Base-by-base conservation (phyloP, 805 yeast species). In the Starmerella potacharoeniae region DNA sequence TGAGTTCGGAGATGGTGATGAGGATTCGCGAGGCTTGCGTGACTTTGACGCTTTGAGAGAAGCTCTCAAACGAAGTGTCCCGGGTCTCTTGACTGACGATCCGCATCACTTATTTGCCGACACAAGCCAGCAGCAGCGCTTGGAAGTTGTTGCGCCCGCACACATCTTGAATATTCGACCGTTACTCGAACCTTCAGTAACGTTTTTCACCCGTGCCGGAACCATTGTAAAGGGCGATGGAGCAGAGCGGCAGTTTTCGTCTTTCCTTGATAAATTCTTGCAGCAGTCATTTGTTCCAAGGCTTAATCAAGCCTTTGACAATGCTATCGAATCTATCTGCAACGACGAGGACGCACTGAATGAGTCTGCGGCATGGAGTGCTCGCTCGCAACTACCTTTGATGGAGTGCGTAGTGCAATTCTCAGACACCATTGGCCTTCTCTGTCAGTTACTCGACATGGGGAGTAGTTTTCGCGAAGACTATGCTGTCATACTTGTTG, bases 81-180 rank as follows among this genome's bases (percentile, higher is more conserved):
- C 95, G 0, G 93, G 91, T 0, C 77, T 84, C 61, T 77, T 84
- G 58, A 62, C 70, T 10, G 70, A 68, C 40, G 59, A 66, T 43
- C 60, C 72, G 0, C 49, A 45, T 42, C 55, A 55, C 30, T 28
- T 55, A 39, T 61, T 52, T 41, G 64, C 61, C 2, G 65, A 62
- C 17, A 55, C 62, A 1, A 52, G 54, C 17, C 52, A 56, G 31
- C 62, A 63, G 45, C 55, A 57, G 42, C 46, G 54, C 16, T 49
- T 64, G n/a, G 56, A 55, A 14, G 61, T 60, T 2, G 65, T 29
- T 58, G 67, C 59, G 59, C 73, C 58, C 0, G 81, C 87, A 2
- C 81, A 81, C 63, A 76, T 88, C 14, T 81, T 84, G 68, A 87
- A 89, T 63, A 86, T 90, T 83, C 77, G 90, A 60, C 76, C 85